These are phyloP conservation scores for Arthroderma sp. DNA, from an alignment of 2,329 filamentous ascomycete species.

Conservation along the genomic window DNA sequence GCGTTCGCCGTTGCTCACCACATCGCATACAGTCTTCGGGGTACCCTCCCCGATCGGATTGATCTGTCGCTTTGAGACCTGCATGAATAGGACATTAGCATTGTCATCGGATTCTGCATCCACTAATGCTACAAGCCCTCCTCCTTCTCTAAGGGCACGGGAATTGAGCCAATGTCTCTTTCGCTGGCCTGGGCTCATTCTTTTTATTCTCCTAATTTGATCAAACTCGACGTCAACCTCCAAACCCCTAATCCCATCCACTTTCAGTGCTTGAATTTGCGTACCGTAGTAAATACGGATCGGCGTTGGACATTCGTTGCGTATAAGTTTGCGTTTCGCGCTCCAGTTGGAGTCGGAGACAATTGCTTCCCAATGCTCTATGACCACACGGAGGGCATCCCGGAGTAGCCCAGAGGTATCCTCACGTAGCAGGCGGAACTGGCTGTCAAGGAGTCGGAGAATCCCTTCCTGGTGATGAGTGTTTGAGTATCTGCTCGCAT, in stretches of 20 bases:
- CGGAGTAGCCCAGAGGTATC: conserved; percentile 43
- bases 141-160: not conserved
- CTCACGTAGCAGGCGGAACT: conserved; percentile 45
- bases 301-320: conserved; percentile 9
- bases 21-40: too few relatives aligned
- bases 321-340: too few relatives aligned
- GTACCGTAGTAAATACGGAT: not conserved
- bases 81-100: not conserved
- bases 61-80: not conserved
- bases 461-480: conserved; percentile 29
- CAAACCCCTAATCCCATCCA: conserved; percentile 31
- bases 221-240: conserved; percentile 34
- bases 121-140: not conserved
- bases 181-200: not conserved
- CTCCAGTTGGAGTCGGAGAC: too few relatives aligned
- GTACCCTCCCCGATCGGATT: not conserved
- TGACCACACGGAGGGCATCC: conserved; percentile 33
- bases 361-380: conserved; percentile 10
- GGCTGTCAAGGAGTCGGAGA: conserved; percentile 38
- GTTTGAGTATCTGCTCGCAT: conserved; percentile 16
- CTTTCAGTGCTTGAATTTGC: conserved; percentile 13
- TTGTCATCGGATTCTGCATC: not conserved
- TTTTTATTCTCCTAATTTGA: conserved; percentile 25
- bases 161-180: not conserved
- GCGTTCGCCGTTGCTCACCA: too few relatives aligned